Evolutionary conservation across 2,329 filamentous ascomycete genomes (phyloP), one percentile per base, ranked within the genome.

Genomic region (Periconia digitata): DNA sequence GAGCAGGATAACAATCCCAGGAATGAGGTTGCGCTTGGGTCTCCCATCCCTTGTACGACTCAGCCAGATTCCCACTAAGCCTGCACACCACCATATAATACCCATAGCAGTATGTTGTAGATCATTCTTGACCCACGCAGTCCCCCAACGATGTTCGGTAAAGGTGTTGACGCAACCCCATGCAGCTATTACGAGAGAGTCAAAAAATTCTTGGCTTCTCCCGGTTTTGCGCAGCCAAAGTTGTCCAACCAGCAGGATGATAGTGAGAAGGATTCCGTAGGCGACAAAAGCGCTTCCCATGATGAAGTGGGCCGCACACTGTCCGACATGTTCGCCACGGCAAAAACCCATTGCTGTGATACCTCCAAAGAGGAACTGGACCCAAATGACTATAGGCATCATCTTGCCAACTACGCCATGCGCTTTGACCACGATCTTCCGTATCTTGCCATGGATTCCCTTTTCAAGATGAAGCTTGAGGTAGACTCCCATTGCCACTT

Each of bases 71-170:
- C 94, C 94, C 10, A 92, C 82, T 23, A 99, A 76, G 20, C 94
- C 94, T 7, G 94, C 92, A 62, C 85, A 89, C 92, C 92, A 99
- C 94, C 94, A 99, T 43, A 99, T 85, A 53, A 99, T 84, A n/a
- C 94, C 94, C 92, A 99, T 97, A n/a, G 89, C 90, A 0, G 94
- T 99, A 72, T 99, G 94, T 71, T 99, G 92, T 75, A 96, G 84
- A 71, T 99, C 94, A 66, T 96, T 97, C 72, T 83, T 85, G 44
- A 88, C 90, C 94, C 94, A 99, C 0, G 83, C 81, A 1, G 79
- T 79, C 46, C 94, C 94, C 94, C 94, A 99, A 44, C 88, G 84
- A 69, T 99, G 94, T 72, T 97, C 94, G 16, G 94, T 99, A 61
- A 99, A 97, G 8, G 94, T 97, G 72, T 97, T 99, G 73, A 99